Base-by-base conservation (phyloP, 371 early-diverging fungal genomes). In the Mucor irregularis region DNA sequence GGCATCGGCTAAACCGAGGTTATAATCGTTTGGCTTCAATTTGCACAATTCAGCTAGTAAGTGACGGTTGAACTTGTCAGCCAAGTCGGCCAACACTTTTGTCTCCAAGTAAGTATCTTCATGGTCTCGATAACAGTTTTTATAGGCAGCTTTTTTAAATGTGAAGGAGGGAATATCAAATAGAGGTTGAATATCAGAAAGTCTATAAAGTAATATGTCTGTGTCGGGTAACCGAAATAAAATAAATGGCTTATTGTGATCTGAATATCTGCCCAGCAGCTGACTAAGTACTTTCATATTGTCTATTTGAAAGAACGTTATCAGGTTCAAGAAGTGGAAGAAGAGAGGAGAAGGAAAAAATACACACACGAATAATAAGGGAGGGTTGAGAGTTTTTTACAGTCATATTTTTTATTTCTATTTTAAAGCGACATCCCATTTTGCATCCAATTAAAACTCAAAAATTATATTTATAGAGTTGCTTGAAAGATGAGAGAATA, bases 31-130 rank as follows among this genome's bases (percentile, higher is more conserved):
- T 17, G 61, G 60, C 28, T 71, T 75, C n/a, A 75, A 47, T 42
- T 75, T 75, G 26, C 76, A 75, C 8, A 75, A 61, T 44, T 75
- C 76, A 17, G 71, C 73, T 22, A 76, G 17, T 14, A 52, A n/a
- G n/a, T 51, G 50, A 9, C 44, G 37, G 21, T 54, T 53, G 24
- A 55, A 47, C 33, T 54, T 47, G 5, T 42, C 14, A 19, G 64
- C 61, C 14, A 60, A 37, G 17, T 64, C 61, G 17, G 35, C 17
- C 13, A 68, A 21, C 4, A 60, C 64, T 26, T 42, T 39, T 31
- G 64, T 60, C 28, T 56, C 35, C 0, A 64, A 24, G 42, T 64
- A 64, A 16, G 56, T 68, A 11, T 66, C 62, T 49, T 62, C 68
- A 19, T 57, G 54, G 24, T 66, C 66, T 40, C 49, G 42, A 21